phyloP scores from a whole-genome alignment of 768 basidiomycete species.

The Postia placenta region DNA sequence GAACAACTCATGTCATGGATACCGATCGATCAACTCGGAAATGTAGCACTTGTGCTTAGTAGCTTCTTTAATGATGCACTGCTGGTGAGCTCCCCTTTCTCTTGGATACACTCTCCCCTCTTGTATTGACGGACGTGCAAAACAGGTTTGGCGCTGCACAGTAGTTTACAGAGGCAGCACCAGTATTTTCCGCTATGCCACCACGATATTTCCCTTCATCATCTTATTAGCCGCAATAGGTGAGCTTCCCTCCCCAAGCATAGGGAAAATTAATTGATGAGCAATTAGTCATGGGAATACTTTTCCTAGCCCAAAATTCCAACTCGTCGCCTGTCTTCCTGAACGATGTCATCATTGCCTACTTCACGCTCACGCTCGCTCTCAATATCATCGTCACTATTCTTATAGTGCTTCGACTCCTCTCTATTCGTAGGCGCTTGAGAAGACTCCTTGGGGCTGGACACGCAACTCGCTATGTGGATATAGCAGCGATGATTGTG shows the following conservation, averaged over 20 bases:
- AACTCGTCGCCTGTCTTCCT: not conserved
- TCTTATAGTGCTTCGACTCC: conserved; percentile 17
- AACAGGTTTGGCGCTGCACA: not conserved
- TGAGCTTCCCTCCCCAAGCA: not conserved
- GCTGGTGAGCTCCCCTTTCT: not conserved
- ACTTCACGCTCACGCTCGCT: conserved; percentile 19
- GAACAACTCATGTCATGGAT: not conserved
- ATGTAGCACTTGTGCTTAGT: not conserved
- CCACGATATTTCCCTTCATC: not conserved
- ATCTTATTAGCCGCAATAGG: not conserved
- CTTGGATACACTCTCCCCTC: no score
- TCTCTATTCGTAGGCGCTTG: conserved; percentile 14
- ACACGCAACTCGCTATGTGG: conserved; percentile 11
- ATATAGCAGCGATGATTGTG: conserved; percentile 18
- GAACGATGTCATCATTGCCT: conserved; percentile 11
- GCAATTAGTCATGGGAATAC: not conserved
- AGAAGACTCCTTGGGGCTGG: conserved; percentile 1
- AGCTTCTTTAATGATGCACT: not conserved
- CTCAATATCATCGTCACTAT: conserved; percentile 20
- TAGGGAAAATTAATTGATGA: not conserved
- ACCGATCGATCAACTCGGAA: not conserved
- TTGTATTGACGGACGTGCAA: no score
- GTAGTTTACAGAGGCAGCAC: not conserved
- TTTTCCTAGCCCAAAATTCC: not conserved
- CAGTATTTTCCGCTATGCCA: no score